Evolutionary conservation across 768 basidiomycete species (phyloP).

Genomic region (Hirschioporus abietinus): DNA sequence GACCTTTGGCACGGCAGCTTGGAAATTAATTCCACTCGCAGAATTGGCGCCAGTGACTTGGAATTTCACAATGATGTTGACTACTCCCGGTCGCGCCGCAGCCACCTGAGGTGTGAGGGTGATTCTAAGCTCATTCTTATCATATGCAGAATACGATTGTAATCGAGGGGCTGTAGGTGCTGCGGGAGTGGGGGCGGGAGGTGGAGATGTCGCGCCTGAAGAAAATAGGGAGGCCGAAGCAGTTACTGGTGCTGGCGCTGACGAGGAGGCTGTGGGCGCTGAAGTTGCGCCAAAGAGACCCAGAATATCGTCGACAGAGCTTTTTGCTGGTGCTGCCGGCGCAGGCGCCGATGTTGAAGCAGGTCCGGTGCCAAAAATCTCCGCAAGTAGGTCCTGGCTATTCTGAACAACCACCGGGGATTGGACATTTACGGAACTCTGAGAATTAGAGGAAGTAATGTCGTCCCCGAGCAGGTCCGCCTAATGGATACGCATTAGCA

Average conservation of each 20-base stretch:
- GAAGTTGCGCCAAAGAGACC: conserved; percentile 69
- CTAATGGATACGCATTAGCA: conserved; percentile 14
- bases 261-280: conserved; percentile 27
- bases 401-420: conserved; percentile 40
- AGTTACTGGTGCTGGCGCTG: conserved; percentile 25
- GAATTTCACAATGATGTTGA: conserved; percentile 89
- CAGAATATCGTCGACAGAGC: conserved; percentile 84
- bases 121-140: conserved; percentile 85
- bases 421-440: conserved; percentile 38
- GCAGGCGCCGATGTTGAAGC: conserved; percentile 30
- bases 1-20: conserved; percentile 96
- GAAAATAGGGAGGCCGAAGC: conserved; percentile 18
- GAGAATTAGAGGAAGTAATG: conserved; percentile 28
- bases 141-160: conserved; percentile 81
- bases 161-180: conserved; percentile 45
- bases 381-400: conserved; percentile 85
- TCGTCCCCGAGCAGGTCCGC: conserved; percentile 88
- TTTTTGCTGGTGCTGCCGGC: conserved; percentile 43
- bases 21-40: conserved; percentile 76
- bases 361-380: conserved; percentile 75
- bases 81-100: conserved; percentile 74
- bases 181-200: conserved; percentile 26
- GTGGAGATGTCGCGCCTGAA: conserved; percentile 24
- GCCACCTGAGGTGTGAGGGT: conserved; percentile 87
- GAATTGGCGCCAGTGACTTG: conserved; percentile 52